These are phyloP conservation scores for Lentinula detonsa DNA, from an alignment of 768 basidiomycete species.

Conservation along the genomic window DNA sequence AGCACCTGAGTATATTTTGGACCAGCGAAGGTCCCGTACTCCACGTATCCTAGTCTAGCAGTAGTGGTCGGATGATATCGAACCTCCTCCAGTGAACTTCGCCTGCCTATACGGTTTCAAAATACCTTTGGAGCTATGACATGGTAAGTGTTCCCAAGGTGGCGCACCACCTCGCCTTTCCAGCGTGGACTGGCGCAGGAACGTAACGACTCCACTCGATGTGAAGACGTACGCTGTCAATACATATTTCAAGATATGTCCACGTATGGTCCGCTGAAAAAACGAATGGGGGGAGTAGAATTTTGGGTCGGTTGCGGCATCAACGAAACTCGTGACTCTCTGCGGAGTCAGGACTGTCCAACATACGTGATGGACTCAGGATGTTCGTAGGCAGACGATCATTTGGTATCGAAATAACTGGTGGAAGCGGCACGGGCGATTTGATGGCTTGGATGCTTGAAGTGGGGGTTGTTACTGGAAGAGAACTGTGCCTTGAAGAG, in stretches of 20 bases:
- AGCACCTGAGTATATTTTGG: neutral
- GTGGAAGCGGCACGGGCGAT: neutral
- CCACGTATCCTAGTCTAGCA: neutral
- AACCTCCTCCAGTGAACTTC: neutral
- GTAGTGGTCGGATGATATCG: neutral
- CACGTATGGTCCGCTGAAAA: neutral
- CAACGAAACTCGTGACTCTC: slow-evolving; percentile 1
- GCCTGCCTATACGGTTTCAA: neutral
- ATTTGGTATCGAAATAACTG: neutral
- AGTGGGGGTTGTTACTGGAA: slow-evolving; percentile 8
- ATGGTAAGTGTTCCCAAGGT: neutral
- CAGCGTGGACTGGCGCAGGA: neutral
- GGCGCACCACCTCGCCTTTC: neutral
- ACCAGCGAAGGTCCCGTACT: neutral
- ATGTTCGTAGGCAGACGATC: neutral
- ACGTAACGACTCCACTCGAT: neutral
- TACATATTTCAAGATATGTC: neutral
- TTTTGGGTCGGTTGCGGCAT: neutral
- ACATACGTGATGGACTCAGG: slow-evolving; percentile 13
- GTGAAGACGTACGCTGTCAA: neutral
- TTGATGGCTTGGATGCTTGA: neutral
- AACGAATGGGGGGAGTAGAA: too few relatives aligned
- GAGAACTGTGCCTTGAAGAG: slow-evolving; percentile 21
- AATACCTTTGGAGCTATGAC: neutral
- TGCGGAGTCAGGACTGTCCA: slow-evolving; percentile 28